Evolutionary conservation across 2,329 filamentous ascomycete species (phyloP).

Genomic region (Microdochium bolleyi): DNA sequence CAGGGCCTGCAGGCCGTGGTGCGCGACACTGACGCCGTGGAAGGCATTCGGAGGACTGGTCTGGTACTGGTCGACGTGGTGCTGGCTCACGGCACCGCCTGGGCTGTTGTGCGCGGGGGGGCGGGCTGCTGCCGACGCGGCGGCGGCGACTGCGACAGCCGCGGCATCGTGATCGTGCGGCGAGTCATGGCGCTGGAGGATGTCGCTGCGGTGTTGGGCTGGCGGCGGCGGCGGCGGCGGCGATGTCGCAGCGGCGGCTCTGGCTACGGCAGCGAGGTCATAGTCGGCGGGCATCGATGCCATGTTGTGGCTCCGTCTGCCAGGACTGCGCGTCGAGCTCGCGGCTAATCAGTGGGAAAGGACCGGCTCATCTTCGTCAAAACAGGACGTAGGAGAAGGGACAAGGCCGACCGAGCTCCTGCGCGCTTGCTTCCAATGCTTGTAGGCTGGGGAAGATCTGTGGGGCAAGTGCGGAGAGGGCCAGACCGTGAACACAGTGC

Average conservation of each 20-base stretch:
- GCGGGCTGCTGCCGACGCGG: background rate
- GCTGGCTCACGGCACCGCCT: background rate
- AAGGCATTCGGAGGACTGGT: background rate
- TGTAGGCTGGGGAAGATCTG: background rate
- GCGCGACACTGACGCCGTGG: background rate
- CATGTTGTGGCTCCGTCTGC: background rate
- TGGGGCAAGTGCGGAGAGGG: background rate
- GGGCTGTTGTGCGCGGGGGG: background rate
- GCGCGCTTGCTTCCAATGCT: background rate
- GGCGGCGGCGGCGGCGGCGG: background rate
- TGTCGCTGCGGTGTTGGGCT: background rate
- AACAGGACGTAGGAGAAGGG: background rate
- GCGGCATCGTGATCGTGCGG: background rate
- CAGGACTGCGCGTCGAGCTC: background rate
- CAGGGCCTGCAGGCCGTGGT: background rate
- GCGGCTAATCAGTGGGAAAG: slow-evolving; percentile 1
- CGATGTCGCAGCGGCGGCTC: background rate
- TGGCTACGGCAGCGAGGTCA: background rate
- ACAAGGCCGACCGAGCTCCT: background rate
- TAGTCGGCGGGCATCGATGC: background rate
- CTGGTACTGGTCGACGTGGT: background rate
- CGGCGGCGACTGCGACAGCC: background rate
- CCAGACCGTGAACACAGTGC: no score
- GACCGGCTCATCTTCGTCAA: slow-evolving; percentile 1
- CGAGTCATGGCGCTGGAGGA: background rate